Evolutionary conservation across 495 filamentous ascomycete genomes (phyloP).

Genomic region (Choiromyces venosus): DNA sequence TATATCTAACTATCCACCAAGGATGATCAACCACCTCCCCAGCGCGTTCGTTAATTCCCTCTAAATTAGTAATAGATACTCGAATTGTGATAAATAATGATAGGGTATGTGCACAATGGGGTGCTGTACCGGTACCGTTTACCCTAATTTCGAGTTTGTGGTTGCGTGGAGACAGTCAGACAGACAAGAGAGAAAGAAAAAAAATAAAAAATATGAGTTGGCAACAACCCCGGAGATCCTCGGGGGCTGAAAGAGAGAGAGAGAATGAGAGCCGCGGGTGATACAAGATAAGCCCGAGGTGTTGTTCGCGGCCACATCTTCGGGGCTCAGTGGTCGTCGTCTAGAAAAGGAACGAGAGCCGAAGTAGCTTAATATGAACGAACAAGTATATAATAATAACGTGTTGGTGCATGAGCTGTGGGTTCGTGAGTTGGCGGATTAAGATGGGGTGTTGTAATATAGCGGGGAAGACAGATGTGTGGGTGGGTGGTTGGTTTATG

Average conservation of each 20-base stretch:
- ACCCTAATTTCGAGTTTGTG: background rate
- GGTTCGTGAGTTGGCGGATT: slow-evolving; percentile 2
- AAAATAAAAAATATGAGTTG: background rate
- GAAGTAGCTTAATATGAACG: background rate
- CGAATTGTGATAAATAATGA: slow-evolving; percentile 1
- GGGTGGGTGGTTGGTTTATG: background rate
- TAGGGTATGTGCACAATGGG: background rate
- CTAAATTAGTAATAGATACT: background rate
- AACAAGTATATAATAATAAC: background rate
- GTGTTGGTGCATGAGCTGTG: slow-evolving; percentile 2
- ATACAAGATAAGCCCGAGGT: background rate
- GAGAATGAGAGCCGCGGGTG: background rate
- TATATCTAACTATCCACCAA: background rate
- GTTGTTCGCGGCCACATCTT: slow-evolving; percentile 1
- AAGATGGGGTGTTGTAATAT: background rate
- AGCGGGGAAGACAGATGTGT: background rate
- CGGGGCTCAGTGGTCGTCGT: background rate
- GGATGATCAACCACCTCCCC: background rate
- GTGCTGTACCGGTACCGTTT: background rate
- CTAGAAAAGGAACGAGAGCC: background rate
- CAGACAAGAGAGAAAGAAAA: background rate
- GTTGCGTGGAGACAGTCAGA: background rate
- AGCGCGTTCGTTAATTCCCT: background rate
- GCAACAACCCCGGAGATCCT: background rate
- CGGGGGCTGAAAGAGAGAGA: background rate